Conservation (phyloP, 164 flowering plant species). For the Sedum album region DNA sequence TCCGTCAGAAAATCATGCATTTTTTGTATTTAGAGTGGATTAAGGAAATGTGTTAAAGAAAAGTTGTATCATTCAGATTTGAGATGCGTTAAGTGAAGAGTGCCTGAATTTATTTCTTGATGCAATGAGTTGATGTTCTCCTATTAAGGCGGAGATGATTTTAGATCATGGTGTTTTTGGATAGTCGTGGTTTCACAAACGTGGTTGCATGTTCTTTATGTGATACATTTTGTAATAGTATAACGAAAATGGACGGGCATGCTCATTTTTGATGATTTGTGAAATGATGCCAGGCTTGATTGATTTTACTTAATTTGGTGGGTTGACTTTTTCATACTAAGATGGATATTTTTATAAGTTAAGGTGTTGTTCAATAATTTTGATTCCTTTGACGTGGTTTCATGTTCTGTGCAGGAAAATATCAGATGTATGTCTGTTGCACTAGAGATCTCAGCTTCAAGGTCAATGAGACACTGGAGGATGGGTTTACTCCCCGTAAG, state of each 20-base stretch:
- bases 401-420: slow-evolving; percentile 19
- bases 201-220: neutral
- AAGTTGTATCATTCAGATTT: too few species aligned
- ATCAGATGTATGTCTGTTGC: slow-evolving; percentile 44
- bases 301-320: neutral
- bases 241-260: neutral
- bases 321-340: neutral
- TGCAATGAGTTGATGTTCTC: too few species aligned
- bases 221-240: neutral
- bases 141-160: too few species aligned
- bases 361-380: neutral
- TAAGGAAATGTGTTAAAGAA: too few species aligned
- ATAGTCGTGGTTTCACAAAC: too few species aligned
- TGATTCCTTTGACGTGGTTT: neutral
- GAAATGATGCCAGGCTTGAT: neutral
- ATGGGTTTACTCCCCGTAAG: slow-evolving; percentile 41
- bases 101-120: too few species aligned
- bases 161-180: too few species aligned
- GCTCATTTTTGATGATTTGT: neutral
- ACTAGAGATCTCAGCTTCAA: slow-evolving; percentile 24
- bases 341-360: neutral
- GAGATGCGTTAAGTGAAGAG: too few species aligned
- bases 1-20: too few species aligned
- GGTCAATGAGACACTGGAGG: slow-evolving; percentile 23
- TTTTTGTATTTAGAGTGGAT: too few species aligned